These are phyloP conservation scores for Heliamphora exappendiculata DNA, from an alignment of 148 eudicot genomes.

Conservation along the genomic window DNA sequence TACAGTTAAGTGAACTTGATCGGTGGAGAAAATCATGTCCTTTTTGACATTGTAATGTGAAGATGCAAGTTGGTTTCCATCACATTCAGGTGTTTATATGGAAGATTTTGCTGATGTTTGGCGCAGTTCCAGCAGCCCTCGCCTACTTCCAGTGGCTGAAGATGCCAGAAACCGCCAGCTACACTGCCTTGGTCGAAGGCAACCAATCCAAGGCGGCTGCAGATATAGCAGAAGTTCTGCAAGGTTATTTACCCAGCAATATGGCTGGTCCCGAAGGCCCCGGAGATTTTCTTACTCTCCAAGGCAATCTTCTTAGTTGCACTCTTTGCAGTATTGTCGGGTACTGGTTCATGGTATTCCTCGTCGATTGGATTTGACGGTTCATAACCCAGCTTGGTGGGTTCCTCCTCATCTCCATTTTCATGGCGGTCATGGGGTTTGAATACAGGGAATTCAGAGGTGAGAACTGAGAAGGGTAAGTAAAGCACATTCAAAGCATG, in stretches of 20 bases:
- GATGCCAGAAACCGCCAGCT: slow-evolving; percentile 17
- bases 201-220: slow-evolving; percentile 14
- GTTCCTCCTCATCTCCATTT: no score
- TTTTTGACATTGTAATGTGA: no score
- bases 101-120: slow-evolving; percentile 15
- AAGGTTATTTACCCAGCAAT: slow-evolving; percentile 13
- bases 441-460: no score
- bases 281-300: neutral
- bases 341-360: no score
- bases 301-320: slow-evolving; percentile 9
- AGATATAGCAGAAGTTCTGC: slow-evolving; percentile 12
- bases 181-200: slow-evolving; percentile 15
- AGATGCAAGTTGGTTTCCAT: no score
- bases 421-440: no score
- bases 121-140: slow-evolving; percentile 11
- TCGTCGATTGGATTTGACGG: no score
- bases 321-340: neutral
- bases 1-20: no score
- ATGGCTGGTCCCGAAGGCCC: neutral
- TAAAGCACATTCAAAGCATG: no score
- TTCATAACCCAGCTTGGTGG: no score
- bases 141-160: slow-evolving; percentile 15
- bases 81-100: slow-evolving; percentile 9
- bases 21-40: no score
- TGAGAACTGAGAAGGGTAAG: no score